phyloP scores from a whole-genome alignment of 2,329 filamentous ascomycete genomes.

The Neonectria coccinea region DNA sequence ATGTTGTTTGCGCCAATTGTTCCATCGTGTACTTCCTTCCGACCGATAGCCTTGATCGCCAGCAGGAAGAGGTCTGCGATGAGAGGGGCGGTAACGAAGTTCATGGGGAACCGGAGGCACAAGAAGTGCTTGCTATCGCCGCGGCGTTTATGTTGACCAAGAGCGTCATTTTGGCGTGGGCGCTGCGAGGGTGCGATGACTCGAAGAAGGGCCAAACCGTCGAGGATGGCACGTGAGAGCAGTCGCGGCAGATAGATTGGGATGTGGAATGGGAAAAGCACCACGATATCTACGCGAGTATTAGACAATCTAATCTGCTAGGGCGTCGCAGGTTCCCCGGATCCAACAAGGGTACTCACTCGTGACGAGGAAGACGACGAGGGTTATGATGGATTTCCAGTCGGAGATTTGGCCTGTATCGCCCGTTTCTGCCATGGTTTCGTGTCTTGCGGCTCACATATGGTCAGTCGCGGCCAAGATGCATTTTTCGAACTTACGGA shows the following conservation, averaged over 20 bases:
- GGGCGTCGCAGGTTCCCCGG: not conserved
- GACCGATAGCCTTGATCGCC: conserved; percentile 75
- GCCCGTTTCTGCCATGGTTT: conserved; percentile 26
- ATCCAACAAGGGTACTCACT: conserved; percentile 64
- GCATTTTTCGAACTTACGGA: not conserved
- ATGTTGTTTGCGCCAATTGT: conserved; percentile 75
- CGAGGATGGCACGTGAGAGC: conserved; percentile 59
- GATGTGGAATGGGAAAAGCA: conserved; percentile 76
- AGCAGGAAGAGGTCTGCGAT: conserved; percentile 79
- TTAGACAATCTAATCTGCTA: not conserved
- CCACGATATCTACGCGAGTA: conserved; percentile 69
- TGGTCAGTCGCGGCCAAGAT: not conserved
- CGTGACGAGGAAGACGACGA: conserved; percentile 75
- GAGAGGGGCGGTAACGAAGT: conserved; percentile 77
- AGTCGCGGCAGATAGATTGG: conserved; percentile 69
- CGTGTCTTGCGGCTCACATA: not conserved
- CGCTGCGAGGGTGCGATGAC: conserved; percentile 61
- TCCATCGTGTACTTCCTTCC: conserved; percentile 74
- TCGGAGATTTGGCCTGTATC: conserved; percentile 61
- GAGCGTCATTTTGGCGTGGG: conserved; percentile 36
- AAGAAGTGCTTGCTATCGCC: conserved; percentile 54
- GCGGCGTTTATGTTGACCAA: conserved; percentile 42
- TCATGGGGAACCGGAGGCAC: conserved; percentile 70
- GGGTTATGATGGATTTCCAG: conserved; percentile 78
- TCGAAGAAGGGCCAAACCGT: conserved; percentile 53